These are phyloP conservation scores for Penicillium steckii DNA, from an alignment of 495 filamentous ascomycete genomes.

Conservation along the genomic window DNA sequence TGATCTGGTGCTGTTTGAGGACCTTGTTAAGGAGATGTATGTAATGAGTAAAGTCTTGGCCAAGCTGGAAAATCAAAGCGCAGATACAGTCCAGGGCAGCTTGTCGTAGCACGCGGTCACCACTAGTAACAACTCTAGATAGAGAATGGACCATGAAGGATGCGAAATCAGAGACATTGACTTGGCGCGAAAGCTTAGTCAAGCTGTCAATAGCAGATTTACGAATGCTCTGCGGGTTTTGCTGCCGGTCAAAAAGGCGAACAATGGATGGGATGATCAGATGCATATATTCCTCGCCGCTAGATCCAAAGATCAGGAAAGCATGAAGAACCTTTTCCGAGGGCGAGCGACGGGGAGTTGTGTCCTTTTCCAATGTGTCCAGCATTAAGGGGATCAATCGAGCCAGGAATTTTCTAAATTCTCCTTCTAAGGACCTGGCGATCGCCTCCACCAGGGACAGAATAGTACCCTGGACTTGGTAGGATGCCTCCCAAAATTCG, in stretches of 20 bases:
- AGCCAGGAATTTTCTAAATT: conserved; percentile 95
- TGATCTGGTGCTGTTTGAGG: conserved; percentile 64
- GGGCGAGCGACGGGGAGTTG: conserved; percentile 65
- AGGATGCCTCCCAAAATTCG: conserved; percentile 78
- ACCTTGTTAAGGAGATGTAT: conserved; percentile 85
- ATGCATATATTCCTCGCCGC: conserved; percentile 98
- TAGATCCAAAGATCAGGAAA: conserved; percentile 94
- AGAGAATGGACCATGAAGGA: conserved; percentile 92
- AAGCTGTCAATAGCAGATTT: conserved; percentile 93
- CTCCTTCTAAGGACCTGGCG: conserved; percentile 87
- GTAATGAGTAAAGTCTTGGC: conserved; percentile 91
- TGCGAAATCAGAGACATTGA: conserved; percentile 96
- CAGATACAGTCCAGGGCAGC: conserved; percentile 95
- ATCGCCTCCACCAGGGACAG: conserved; percentile 89
- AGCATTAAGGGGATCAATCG: conserved; percentile 88
- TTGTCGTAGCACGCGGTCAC: conserved; percentile 70
- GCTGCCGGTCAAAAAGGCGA: conserved; percentile 79
- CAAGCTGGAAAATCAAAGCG: conserved; percentile 92
- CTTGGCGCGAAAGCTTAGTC: conserved; percentile 89
- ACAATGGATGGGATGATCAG: conserved; percentile 97
- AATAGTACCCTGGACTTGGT: conserved; percentile 83
- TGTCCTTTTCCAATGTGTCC: conserved; percentile 83
- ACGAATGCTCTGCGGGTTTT: conserved; percentile 72
- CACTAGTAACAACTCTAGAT: conserved; percentile 69
- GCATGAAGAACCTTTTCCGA: conserved; percentile 91